Base-by-base conservation (phyloP, 257 asterid genomes). In the Solanum arcanum region DNA sequence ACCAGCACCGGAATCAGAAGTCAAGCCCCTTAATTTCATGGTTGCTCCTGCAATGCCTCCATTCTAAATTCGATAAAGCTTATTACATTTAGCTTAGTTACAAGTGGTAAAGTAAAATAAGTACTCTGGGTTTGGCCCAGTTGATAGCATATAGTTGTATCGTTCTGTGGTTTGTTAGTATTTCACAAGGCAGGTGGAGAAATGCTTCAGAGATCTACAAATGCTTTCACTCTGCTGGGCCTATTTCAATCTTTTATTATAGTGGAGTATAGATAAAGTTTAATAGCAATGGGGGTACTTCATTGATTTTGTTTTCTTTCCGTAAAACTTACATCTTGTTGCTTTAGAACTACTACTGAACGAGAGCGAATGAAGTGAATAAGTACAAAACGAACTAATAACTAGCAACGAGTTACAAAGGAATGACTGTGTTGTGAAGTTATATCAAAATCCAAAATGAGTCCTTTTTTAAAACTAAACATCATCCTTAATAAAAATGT, bases 1-100 rank as follows among this genome's bases (percentile, higher is more conserved):
- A 33, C 92, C 91, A 4, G 92, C 91, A 3, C 96, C 97, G 0
- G 91, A 13, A 66, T 89, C 93, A 25, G 86, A 42, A 25, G 87
- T 62, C 11, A 70, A 85, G 75, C 60, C 83, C 23, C 82, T 44
- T 18, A 52, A 60, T 46, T 87, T 84, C 85, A 11, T 75, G 16
- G 42, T 76, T 70, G 89, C 92, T 14, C 98, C 95, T 3, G 88
- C 93, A 59, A 16, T 72, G 68, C 44, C 95, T 41, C 94, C 96
- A 16, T 66, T 5, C 75, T 91, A 72, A 69, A 41, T 78, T 81
- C 20, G 6, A 11, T 2, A 27, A 15, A 31, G 42, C 14, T 31
- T 70, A n/a, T 20, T 46, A 31, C 31, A 3, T 9, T 44, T 12
- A 15, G 83, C 60, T 27, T 27, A 46, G 66, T 5, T 46, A 29